Conservation (phyloP, 2,329 filamentous ascomycete genomes). For the Annulohypoxylon truncatum region DNA sequence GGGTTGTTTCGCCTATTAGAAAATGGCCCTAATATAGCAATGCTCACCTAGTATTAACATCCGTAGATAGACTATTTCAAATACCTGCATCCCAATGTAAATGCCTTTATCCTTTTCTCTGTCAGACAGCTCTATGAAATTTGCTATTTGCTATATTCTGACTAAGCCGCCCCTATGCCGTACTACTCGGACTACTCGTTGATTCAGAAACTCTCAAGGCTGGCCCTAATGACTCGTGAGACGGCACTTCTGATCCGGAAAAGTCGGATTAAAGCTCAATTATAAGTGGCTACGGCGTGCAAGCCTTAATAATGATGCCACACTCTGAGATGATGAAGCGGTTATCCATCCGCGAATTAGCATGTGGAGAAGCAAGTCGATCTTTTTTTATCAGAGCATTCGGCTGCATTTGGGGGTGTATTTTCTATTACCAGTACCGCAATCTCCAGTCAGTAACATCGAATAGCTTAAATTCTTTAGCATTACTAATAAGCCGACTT, state of each 20-base stretch:
- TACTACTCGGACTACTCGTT: slow-evolving; percentile 1
- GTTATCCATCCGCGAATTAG: slow-evolving; percentile 22
- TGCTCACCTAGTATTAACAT: too few species aligned
- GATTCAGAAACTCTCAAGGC: slow-evolving; percentile 5
- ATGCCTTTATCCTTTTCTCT: too few species aligned
- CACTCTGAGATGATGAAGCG: slow-evolving; percentile 11
- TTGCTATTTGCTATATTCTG: background rate
- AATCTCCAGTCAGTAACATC: too few species aligned
- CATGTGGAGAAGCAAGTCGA: slow-evolving; percentile 12
- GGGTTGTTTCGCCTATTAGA: background rate
- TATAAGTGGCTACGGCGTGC: background rate
- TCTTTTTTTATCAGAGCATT: slow-evolving; percentile 9
- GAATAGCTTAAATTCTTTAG: too few species aligned
- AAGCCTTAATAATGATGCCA: slow-evolving; percentile 19
- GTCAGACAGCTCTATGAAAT: background rate
- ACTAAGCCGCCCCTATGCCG: slow-evolving; percentile 6
- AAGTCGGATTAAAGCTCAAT: slow-evolving; percentile 12
- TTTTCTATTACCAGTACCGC: background rate
- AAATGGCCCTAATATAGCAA: background rate
- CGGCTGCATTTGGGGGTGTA: background rate
- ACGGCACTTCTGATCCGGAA: slow-evolving; percentile 11
- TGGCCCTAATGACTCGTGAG: slow-evolving; percentile 28
- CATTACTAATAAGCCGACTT: too few species aligned
- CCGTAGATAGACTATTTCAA: too few species aligned
- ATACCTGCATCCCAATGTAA: too few species aligned